Evolutionary conservation across 805 yeast genomes (phyloP), one percentile per base, ranked within the genome.

Genomic region (Pichia nanzhaoensis): DNA sequence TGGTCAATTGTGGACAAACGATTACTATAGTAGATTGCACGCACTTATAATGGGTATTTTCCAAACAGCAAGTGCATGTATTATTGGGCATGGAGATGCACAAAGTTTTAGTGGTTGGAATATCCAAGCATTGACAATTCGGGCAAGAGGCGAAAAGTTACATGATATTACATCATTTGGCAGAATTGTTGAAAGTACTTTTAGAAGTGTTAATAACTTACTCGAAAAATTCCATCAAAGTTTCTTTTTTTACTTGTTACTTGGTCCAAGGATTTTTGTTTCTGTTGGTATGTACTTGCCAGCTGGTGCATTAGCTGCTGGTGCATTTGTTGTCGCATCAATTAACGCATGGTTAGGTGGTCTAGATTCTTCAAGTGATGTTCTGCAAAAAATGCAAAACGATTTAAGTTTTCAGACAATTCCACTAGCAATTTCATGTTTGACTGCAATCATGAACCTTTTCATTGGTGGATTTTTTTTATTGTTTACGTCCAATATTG

Each of bases 81-180:
- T 85, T 7, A 21, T 56, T 10, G 51, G 53, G 4, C 60, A 61
- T 31, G 72, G 80, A 34, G 86, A 93, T n/a, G 80, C 89, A 54
- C 97, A 91, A 59, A 88, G 91, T 13, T 93, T 91, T 59, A 82
- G 93, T 43, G 97, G 98, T 4, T 93, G 96, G 95, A 83, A 95
- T 60, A 84, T 93, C 47, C 98, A 91, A 63, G 83, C 98, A 0
- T 62, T 93, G 18, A 86, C 96, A 0, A 58, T 93, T 30, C 74
- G 75, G 45, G 98, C 95, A 0, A 66, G 63, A 1, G 67, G 64
- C 2, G 55, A 55, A 1, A 58, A 54, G 7, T 86, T 86, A 1
- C 69, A 71, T 0, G 98, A 93, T 65, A 80, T 91, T 46, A 91
- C 98, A 1, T 88, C 93, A 21, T 82, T 84, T 61, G 99, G 98